Evolutionary conservation across 225 moss, liverwort and hornwort species (phyloP), one percentile per base, ranked within the genome.

Genomic region (Polytrichum commune): DNA sequence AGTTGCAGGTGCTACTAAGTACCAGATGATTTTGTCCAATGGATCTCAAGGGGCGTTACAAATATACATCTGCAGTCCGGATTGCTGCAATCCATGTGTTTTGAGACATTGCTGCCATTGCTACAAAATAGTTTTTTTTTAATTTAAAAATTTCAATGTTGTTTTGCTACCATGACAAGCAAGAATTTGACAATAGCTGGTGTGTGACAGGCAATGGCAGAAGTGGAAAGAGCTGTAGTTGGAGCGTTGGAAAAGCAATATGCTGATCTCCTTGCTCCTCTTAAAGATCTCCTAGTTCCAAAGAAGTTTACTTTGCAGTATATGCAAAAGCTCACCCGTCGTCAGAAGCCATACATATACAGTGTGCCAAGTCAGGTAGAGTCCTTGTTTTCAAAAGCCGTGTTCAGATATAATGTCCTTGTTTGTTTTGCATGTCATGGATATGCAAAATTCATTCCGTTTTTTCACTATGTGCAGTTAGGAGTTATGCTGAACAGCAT

Each of bases 301-400:
- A 98, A 98, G 76, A 98, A 94, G 62, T 98, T 98, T 54, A 95
- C 86, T 77, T 76, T 98, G 74, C 94, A 98, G 69, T 98, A 98
- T 75, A 86, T 98, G 90, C 97, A 98, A 62, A 95, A 91, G 79
- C 90, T 98, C 26, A 98, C 97, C 27, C 92, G 94, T 70, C 92
- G 97, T 38, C 92, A 94, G 22, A 95, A 95, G 29, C 84, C 88
- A 18, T 84, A 78, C 67, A 72, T 89, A 16, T 98, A 98, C 72
- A 84, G 86, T 77, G 91, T 92, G 29, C 97, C 97, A 60, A 84
- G 85, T 72, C 97, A 98, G 97, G 97, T 98, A 35, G 27, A 54
- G 27, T 35, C 5, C 22, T 38, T 26, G 53, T 35, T 13, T 23
- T 19, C 38, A 4, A n/a, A 46, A 13, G 46, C 3, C 13, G 3